Percentiles rank a stretch among this genome's conserved stretches.
phyloP scores from a whole-genome alignment of 371 early-diverging fungal species.

The Mortierella sp. region DNA sequence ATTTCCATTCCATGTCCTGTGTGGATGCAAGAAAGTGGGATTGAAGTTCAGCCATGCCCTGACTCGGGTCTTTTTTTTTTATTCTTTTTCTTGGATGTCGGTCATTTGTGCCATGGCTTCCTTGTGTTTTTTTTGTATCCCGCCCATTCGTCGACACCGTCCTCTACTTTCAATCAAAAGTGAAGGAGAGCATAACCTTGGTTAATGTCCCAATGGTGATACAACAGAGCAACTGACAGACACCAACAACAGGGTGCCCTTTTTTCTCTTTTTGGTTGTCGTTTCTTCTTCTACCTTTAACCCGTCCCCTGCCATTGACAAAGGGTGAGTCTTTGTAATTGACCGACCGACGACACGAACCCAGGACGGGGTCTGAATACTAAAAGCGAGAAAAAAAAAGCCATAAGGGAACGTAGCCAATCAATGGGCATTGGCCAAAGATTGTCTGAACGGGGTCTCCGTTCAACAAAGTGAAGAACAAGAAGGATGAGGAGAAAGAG shows the following conservation, averaged over 20 bases:
- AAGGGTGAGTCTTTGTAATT: not conserved
- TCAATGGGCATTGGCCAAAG: not conserved
- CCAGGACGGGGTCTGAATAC: not conserved
- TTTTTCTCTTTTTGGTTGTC: not conserved
- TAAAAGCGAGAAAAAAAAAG: not conserved
- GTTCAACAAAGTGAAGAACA: not conserved
- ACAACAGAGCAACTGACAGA: not conserved
- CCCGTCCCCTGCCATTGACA: too few species aligned
- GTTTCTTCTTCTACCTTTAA: not conserved
- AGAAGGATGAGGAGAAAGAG: not conserved
- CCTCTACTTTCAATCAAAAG: too few species aligned
- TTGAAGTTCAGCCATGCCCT: conserved; percentile 8
- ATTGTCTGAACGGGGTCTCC: conserved; percentile 7
- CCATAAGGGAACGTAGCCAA: not conserved
- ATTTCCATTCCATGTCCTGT: too few species aligned
- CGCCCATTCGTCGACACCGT: not conserved
- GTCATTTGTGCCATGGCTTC: not conserved
- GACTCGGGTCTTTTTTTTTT: not conserved
- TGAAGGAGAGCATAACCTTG: not conserved
- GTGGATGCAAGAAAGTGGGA: not conserved
- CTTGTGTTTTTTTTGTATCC: not conserved
- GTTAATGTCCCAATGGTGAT: not conserved
- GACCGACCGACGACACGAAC: not conserved
- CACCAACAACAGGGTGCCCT: not conserved
- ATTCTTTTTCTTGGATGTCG: not conserved